Percentiles rank a stretch among this genome's conserved stretches.
These are phyloP conservation scores for Pseudonectria buxi DNA, from an alignment of 2,329 filamentous ascomycete species.

Conservation along the genomic window DNA sequence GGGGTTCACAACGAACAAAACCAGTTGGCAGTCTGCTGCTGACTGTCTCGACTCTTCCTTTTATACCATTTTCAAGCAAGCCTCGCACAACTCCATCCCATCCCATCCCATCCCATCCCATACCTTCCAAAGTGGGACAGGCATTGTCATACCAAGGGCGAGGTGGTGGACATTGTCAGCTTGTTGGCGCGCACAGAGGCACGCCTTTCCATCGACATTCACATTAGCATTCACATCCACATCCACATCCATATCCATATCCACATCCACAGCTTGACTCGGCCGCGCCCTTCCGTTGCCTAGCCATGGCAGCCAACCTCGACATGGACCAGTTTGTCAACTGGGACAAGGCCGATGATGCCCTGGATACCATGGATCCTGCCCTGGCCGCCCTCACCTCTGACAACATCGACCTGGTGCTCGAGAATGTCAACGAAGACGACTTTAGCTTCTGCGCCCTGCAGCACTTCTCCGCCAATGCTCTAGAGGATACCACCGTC, in stretches of 20 bases:
- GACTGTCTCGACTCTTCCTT: neutral
- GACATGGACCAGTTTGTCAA: constrained; percentile 59
- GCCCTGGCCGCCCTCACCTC: constrained; percentile 29
- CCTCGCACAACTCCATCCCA: too few relatives aligned
- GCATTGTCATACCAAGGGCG: neutral
- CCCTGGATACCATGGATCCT: constrained; percentile 26
- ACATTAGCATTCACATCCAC: too few relatives aligned
- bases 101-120: too few relatives aligned
- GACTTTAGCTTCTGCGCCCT: constrained; percentile 54
- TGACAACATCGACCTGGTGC: constrained; percentile 44
- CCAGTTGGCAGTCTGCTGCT: neutral
- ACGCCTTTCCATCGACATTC: constrained; percentile 17
- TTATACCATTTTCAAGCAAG: too few relatives aligned
- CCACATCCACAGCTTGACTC: too few relatives aligned
- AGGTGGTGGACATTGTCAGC: too few relatives aligned
- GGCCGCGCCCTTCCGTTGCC: constrained; percentile 7
- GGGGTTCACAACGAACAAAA: neutral
- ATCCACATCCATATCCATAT: too few relatives aligned
- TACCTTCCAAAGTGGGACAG: neutral
- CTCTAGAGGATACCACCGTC: constrained; percentile 12
- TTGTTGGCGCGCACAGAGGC: constrained; percentile 6
- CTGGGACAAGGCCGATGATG: constrained; percentile 47
- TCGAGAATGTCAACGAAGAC: constrained; percentile 51
- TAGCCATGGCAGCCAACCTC: constrained; percentile 23
- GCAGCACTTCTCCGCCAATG: constrained; percentile 45